phyloP scores from a whole-genome alignment of 805 yeast genomes.

The Helenozyma baotianmanensis region DNA sequence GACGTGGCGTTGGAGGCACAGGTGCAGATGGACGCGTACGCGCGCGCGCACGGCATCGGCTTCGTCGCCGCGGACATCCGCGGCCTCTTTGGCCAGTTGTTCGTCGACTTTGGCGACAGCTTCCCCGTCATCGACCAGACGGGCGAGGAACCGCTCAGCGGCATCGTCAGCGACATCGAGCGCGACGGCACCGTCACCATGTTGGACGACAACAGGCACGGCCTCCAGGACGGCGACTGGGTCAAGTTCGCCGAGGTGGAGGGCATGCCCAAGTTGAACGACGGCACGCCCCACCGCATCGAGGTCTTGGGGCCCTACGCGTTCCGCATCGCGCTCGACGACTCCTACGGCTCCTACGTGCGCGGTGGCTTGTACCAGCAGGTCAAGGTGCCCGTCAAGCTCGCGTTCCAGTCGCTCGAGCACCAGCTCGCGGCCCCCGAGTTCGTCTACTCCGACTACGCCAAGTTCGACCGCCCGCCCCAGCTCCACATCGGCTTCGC shows the following conservation, averaged over 20 bases:
- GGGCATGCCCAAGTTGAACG: constrained; percentile 72
- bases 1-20: constrained; percentile 69
- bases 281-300: constrained; percentile 68
- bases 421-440: constrained; percentile 76
- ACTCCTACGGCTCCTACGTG: constrained; percentile 55
- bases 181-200: constrained; percentile 86
- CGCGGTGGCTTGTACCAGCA: constrained; percentile 91
- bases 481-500: constrained; percentile 91
- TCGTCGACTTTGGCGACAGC: constrained; percentile 83
- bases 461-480: constrained; percentile 88
- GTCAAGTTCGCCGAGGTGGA: constrained; percentile 83
- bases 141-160: constrained; percentile 88
- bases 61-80: constrained; percentile 78
- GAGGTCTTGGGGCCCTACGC: constrained; percentile 95
- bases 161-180: constrained; percentile 88
- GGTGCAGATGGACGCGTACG: constrained; percentile 64
- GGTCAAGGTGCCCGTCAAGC: constrained; percentile 73
- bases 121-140: constrained; percentile 80
- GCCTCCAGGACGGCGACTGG: constrained; percentile 85
- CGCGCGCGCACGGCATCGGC: constrained; percentile 70
- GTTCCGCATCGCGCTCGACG: constrained; percentile 62
- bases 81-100: constrained; percentile 84
- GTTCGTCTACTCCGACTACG: constrained; percentile 76
- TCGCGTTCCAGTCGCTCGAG: constrained; percentile 59
- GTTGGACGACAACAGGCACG: constrained; percentile 89